Conservation (phyloP, 371 early-diverging fungal genomes). For the Amoeboaphelidium protococcarum region DNA sequence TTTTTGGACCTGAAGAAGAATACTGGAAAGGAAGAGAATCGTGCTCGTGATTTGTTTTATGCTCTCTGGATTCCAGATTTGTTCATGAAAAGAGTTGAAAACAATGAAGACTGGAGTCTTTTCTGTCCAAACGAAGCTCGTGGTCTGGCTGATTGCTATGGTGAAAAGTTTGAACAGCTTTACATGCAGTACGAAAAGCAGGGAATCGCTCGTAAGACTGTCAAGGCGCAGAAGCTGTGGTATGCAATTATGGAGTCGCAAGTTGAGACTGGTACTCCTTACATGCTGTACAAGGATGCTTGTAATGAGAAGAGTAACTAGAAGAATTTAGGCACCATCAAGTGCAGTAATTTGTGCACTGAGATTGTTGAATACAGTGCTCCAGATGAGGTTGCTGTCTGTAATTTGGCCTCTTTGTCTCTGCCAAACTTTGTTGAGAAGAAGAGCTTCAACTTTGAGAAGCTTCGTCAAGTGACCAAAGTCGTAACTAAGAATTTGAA, state of each 20-base stretch:
- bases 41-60: constrained; percentile 92
- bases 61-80: constrained; percentile 98
- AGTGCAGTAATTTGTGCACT: constrained; percentile 33
- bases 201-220: constrained; percentile 53
- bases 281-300: constrained; percentile 97
- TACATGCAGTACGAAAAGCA: constrained; percentile 72
- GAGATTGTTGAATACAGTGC: constrained; percentile 79
- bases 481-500: constrained; percentile 75
- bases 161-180: constrained; percentile 70
- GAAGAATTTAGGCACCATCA: constrained; percentile 86
- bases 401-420: constrained; percentile 93
- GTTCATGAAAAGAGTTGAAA: constrained; percentile 95
- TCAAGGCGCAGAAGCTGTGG: constrained; percentile 97
- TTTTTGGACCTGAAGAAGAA: constrained; percentile 96
- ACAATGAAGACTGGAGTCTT: constrained; percentile 79
- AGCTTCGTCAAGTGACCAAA: constrained; percentile 48
- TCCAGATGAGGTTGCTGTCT: constrained; percentile 95
- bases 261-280: constrained; percentile 97
- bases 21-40: constrained; percentile 90
- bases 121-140: constrained; percentile 95
- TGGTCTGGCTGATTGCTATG: constrained; percentile 76
- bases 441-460: constrained; percentile 33
- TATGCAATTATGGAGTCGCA: constrained; percentile 91
- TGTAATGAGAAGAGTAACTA: constrained; percentile 96
- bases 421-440: constrained; percentile 79